Base-by-base conservation (phyloP, 441 rosid species). In the Pelargonium australe region DNA sequence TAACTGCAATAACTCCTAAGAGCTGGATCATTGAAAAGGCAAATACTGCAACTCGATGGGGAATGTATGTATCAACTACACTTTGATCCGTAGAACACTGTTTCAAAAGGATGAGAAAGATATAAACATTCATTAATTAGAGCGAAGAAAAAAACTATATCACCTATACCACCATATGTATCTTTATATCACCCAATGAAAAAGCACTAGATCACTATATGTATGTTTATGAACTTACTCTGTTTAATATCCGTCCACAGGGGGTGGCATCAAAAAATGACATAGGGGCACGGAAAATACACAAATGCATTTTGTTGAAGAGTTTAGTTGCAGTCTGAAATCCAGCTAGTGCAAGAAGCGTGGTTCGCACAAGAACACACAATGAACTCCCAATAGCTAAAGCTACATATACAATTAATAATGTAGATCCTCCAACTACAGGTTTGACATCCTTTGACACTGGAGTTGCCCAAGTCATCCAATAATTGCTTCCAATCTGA, bases 381-480 rank as follows among this genome's bases (percentile, higher is more conserved):
- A 93, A 67, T 47, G 97, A 81, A 76, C 96, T 86, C 77, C 85
- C 95, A 73, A 83, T 14, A 4, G 92, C 83, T 75, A 94, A 75
- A 71, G 73, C 83, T 19, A 87, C 87, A 72, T 87, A 91, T 19
- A 94, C 97, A 49, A 75, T 69, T 75, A 94, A 77, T 2, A 91
- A 76, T 3, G 77, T 88, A 0, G 77, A 77, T 57, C 70, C 67
- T 23, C 77, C 71, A 57, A 88, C 95, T 19, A 72, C 66, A 73
- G 92, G 87, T 76, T 86, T 77, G 20, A 66, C 78, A 70, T 86
- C 92, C 71, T 79, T 68, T 1, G 97, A 86, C 66, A 80, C 80
- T 0, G 96, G 93, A 80, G 89, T 84, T 73, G 86, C 98, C 96
- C 89, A 89, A n/a, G 98, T 89, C 92, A 94, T 88, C 98, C 97